Evolutionary conservation across 2,329 filamentous ascomycete species (phyloP).

Genomic region (Colletotrichum sp.): DNA sequence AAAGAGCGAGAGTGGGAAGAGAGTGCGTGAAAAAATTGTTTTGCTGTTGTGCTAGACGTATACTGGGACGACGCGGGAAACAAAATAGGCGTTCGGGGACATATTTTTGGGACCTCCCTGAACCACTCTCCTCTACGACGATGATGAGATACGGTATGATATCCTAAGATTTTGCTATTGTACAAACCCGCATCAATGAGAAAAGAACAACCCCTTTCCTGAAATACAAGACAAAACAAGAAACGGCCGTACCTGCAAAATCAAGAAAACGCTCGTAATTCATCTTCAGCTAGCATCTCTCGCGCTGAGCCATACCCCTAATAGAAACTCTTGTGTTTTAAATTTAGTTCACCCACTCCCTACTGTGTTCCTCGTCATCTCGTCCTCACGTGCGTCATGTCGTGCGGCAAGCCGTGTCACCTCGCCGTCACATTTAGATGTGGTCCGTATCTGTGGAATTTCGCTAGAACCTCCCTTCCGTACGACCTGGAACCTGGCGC

Average conservation of each 20-base stretch:
- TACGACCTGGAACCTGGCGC: background rate
- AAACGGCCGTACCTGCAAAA: background rate
- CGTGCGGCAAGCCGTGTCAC: background rate
- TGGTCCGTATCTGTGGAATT: background rate
- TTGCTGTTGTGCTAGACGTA: constrained; percentile 16
- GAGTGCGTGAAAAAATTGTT: background rate
- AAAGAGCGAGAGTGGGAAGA: background rate
- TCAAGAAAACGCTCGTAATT: background rate
- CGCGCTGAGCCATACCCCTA: constrained; percentile 6
- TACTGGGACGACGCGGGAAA: background rate
- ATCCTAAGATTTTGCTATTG: constrained; percentile 33
- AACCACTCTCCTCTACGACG: constrained; percentile 39
- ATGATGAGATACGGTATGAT: constrained; percentile 48
- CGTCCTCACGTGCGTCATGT: background rate
- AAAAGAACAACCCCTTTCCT: background rate
- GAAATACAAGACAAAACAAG: background rate
- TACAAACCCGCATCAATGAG: constrained; percentile 3
- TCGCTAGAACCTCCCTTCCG: background rate
- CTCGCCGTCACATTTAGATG: background rate
- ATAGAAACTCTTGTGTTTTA: constrained; percentile 7
- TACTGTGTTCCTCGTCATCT: background rate
- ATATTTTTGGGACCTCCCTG: background rate
- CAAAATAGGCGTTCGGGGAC: background rate
- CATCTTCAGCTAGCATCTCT: background rate
- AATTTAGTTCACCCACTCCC: background rate